Evolutionary conservation across 2,329 filamentous ascomycete genomes (phyloP).

Genomic region (Arachnomyces sp.): DNA sequence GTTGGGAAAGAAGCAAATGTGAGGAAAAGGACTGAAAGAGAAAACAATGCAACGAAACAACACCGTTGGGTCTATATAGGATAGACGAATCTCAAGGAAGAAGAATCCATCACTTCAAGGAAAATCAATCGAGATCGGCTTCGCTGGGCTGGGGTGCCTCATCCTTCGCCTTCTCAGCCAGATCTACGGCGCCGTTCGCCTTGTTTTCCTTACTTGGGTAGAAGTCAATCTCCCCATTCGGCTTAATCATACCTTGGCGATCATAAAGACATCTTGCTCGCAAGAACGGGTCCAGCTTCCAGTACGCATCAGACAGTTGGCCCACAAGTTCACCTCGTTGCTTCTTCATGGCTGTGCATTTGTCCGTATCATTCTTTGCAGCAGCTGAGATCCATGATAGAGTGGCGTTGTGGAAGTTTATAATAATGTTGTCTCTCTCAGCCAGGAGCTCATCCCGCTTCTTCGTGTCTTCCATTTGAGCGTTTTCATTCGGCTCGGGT

Average conservation of each 20-base stretch:
- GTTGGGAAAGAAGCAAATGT: too few relatives aligned
- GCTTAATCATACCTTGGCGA: slow-evolving; percentile 62
- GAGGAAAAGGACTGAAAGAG: too few relatives aligned
- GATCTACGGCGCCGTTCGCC: too few relatives aligned
- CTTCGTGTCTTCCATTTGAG: slow-evolving; percentile 58
- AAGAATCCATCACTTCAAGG: too few relatives aligned
- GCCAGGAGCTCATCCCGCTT: slow-evolving; percentile 57
- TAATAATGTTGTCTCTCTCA: slow-evolving; percentile 58
- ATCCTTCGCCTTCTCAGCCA: too few relatives aligned
- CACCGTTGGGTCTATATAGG: too few relatives aligned
- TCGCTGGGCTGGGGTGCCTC: too few relatives aligned
- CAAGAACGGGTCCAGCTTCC: slow-evolving; percentile 80
- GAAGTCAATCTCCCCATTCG: slow-evolving; percentile 62
- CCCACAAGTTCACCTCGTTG: slow-evolving; percentile 57
- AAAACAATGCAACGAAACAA: too few relatives aligned
- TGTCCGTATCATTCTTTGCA: slow-evolving; percentile 37
- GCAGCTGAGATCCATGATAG: slow-evolving; percentile 62
- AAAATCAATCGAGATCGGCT: too few relatives aligned
- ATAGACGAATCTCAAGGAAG: too few relatives aligned
- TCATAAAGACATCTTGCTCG: slow-evolving; percentile 81
- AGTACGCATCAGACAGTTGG: slow-evolving; percentile 68
- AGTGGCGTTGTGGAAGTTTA: slow-evolving; percentile 67
- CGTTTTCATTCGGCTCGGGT: slow-evolving; percentile 68
- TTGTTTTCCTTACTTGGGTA: slow-evolving; percentile 45
- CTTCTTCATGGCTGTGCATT: slow-evolving; percentile 44